Base-by-base conservation (phyloP, 805 yeast species). In the Candida arabinofermentans region DNA sequence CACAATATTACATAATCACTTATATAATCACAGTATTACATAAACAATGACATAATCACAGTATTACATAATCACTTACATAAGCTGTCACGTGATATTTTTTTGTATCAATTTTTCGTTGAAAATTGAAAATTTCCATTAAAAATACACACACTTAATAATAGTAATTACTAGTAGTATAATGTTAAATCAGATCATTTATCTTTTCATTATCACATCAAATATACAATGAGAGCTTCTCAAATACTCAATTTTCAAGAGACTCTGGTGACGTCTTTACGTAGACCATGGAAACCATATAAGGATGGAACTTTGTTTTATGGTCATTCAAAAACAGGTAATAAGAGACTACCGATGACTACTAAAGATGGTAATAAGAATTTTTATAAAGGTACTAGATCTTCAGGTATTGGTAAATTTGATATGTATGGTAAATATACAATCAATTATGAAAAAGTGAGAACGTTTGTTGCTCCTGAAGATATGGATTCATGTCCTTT, bases 321-420 rank as follows among this genome's bases (percentile, higher is more conserved):
- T 59, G 96, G 96, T 36, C 54, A 68, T 21, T 69, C 83, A 13
- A 89, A 86, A 58, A 60, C 81, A 8, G 97, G 97, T 42, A 81
- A 87, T 50, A 87, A 83, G 62, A 81, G 96, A 69, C 75, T 76
- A 59, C 76, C 96, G 5, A 69, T 91, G 54, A 84, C 96, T 18
- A 83, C 96, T 18, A 93, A 93, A 57, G 88, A 87, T 61, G 98
- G 99, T 57, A 91, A 93, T 67, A 89, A 90, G 70, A 83, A 86
- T 54, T 86, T 74, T 67, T 93, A 93, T 69, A 93, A 93, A 64
- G 99, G 99, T 71, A 93, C 98, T 18, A 78, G 97, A 44, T 86
- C 99, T 5, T 77, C 95, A 3, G 97, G 97, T 63, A 79, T 88
- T 48, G 99, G 99, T 61, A 72, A 71, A 40, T 79, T 83, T 58